Percentiles rank a stretch among this genome's conserved stretches.
Conservation (phyloP, 805 yeast species). For the Lipomyces lipofer region DNA sequence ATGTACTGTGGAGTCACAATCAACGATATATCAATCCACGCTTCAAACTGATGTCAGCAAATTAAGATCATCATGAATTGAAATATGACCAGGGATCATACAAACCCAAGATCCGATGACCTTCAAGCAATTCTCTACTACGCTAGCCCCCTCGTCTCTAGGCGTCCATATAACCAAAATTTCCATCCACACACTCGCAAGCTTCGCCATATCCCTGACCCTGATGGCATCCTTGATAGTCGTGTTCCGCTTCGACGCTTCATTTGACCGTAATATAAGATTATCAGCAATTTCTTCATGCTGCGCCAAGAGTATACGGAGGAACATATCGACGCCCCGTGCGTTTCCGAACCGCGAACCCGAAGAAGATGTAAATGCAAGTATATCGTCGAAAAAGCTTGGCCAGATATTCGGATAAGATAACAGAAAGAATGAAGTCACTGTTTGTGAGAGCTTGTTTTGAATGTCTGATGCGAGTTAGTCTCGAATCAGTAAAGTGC, state of each 20-base stretch:
- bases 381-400: conserved; percentile 52
- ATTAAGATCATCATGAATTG: not conserved
- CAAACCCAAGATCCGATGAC: conserved; percentile 80
- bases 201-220: conserved; percentile 64
- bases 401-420: conserved; percentile 54
- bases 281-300: conserved; percentile 95
- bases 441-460: conserved; percentile 58
- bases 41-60: not conserved
- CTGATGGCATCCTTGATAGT: conserved; percentile 80
- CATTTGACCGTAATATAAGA: conserved; percentile 64
- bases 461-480: conserved; percentile 19
- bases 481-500: conserved; percentile 20
- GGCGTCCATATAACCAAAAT: conserved; percentile 47
- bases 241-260: conserved; percentile 63
- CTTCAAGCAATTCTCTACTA: conserved; percentile 58
- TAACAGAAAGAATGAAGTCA: conserved; percentile 53
- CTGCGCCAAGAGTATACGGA: conserved; percentile 69
- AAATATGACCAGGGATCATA: not conserved
- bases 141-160: conserved; percentile 42
- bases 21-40: conserved; percentile 87
- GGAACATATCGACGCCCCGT: conserved; percentile 65
- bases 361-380: conserved; percentile 41
- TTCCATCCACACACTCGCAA: conserved; percentile 68
- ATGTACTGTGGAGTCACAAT: conserved; percentile 64
- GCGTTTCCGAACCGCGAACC: conserved; percentile 41